Evolutionary conservation across 345 rosid genomes (phyloP).

Genomic region (Eucalyptus erythrocorys): DNA sequence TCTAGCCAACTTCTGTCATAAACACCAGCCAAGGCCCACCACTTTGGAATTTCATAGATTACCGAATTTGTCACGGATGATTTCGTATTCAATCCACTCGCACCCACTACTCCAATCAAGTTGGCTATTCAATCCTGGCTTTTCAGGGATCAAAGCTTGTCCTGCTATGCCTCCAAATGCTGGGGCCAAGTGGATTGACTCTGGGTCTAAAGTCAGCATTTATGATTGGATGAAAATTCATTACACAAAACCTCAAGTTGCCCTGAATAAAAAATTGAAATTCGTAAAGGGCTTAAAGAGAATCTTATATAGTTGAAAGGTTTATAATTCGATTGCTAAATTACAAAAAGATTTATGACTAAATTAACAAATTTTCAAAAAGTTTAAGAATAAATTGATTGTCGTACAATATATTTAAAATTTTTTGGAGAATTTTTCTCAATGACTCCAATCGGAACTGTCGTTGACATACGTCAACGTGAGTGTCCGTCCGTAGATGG

Average conservation of each 20-base stretch:
- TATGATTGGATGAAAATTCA: neutral
- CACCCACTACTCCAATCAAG: neutral
- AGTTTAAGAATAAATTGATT: no score
- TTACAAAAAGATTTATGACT: no score
- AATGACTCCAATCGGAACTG: fast-evolving
- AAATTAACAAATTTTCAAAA: neutral
- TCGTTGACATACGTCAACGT: no score
- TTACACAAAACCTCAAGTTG: neutral
- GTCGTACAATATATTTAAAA: no score
- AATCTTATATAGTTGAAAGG: neutral
- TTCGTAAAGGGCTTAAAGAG: no score
- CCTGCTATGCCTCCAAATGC: neutral
- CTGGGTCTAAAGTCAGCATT: neutral
- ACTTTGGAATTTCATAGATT: neutral
- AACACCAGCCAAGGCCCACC: neutral
- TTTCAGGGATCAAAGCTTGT: neutral
- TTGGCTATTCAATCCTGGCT: neutral
- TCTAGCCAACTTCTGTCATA: no score
- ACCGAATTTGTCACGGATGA: neutral
- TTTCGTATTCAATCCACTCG: neutral
- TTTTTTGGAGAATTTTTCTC: no score
- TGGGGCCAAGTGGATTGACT: neutral
- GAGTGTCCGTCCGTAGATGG: no score
- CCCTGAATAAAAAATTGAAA: no score
- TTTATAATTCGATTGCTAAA: neutral